Conservation (phyloP, 208 protist species). For the Naegleria fowleri region DNA sequence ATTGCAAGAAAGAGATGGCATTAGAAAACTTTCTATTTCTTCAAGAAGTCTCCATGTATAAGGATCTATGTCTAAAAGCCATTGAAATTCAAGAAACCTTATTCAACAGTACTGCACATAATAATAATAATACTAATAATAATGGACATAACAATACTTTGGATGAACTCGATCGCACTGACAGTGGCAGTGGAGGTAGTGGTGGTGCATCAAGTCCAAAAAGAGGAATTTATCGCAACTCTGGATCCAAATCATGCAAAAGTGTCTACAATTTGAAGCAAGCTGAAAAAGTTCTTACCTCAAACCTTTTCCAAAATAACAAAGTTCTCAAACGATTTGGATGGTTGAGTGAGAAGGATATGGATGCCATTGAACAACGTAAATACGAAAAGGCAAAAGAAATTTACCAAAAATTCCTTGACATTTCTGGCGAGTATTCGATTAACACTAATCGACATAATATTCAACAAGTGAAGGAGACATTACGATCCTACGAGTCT, state of each 20-base stretch:
- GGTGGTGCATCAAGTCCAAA: no score
- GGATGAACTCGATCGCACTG: no score
- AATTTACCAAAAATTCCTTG: not conserved
- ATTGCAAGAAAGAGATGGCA: not conserved
- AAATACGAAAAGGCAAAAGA: not conserved
- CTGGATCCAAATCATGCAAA: no score
- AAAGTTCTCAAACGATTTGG: no score
- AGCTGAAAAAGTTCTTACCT: no score
- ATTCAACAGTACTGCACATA: no score
- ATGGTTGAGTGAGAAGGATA: not conserved
- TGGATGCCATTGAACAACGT: not conserved
- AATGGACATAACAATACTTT: no score
- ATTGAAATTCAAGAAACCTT: not conserved
- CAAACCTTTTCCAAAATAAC: no score
- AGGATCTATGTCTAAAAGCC: not conserved
- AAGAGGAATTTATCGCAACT: no score
- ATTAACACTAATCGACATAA: not conserved
- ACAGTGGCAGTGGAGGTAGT: no score
- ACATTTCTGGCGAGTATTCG: not conserved
- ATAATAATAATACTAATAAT: no score
- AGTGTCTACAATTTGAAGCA: no score
- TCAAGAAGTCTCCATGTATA: not conserved
- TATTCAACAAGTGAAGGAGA: not conserved
- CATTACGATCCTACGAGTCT: not conserved
- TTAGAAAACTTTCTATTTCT: not conserved